Conservation (phyloP, 176 grass and related monocot species). For the Aegilops longissima region DNA sequence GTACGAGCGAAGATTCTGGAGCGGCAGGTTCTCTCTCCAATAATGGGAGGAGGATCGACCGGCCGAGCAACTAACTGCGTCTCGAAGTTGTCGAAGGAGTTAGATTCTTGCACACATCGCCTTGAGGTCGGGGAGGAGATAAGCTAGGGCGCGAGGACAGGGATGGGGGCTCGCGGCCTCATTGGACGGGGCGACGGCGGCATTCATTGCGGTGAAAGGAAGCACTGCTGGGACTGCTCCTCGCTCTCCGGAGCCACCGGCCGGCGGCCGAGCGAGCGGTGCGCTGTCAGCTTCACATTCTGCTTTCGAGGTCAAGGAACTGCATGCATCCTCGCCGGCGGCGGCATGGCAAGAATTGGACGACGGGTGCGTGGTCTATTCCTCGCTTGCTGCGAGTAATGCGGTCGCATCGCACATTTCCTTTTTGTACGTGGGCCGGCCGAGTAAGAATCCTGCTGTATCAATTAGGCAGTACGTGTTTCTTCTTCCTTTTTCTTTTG, state of each 20-base stretch:
- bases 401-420: too few species aligned
- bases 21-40: constrained; percentile 2
- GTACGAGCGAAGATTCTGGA: constrained; percentile 36
- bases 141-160: neutral
- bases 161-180: neutral
- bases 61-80: constrained; percentile 13
- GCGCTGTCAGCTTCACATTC: neutral
- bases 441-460: too few species aligned
- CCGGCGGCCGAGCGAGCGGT: neutral
- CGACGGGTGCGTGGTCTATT: too few species aligned
- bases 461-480: too few species aligned
- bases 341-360: too few species aligned
- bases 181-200: constrained; percentile 14
- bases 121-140: neutral
- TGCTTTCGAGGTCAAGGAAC: neutral
- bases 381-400: too few species aligned
- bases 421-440: too few species aligned
- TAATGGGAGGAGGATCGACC: constrained; percentile 20
- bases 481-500: too few species aligned
- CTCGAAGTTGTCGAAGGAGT: constrained; percentile 41
- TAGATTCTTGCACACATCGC: constrained; percentile 36
- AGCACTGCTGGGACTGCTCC: neutral
- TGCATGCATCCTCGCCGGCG: too few species aligned
- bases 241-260: constrained; percentile 8
- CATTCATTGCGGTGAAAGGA: constrained; percentile 28